Evolutionary conservation across 768 basidiomycete genomes (phyloP).

Genomic region (Xerocomellus chrysenteron): DNA sequence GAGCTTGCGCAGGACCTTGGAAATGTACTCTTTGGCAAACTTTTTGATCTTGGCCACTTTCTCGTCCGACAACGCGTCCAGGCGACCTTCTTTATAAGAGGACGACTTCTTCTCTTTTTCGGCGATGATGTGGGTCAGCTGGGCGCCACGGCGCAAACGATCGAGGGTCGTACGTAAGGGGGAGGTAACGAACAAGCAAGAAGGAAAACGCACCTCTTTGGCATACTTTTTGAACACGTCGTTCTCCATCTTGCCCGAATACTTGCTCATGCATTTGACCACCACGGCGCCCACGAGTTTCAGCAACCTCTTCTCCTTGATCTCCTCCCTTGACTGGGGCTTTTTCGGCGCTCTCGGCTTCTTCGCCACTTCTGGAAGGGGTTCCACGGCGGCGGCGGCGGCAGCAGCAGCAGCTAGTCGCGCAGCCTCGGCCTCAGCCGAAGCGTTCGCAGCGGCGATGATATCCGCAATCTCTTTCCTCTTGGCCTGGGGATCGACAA

Average conservation of each 20-base stretch:
- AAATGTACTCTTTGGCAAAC: slow-evolving; percentile 88
- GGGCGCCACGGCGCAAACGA: not conserved
- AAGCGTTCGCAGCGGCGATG: slow-evolving; percentile 42
- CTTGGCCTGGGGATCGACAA: slow-evolving; percentile 2
- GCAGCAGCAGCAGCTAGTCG: slow-evolving; percentile 23
- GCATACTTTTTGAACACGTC: slow-evolving; percentile 94
- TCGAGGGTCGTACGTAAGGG: not conserved
- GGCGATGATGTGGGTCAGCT: slow-evolving; percentile 86
- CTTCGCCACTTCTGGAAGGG: slow-evolving; percentile 14
- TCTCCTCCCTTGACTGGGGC: slow-evolving; percentile 46
- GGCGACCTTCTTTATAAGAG: slow-evolving; percentile 67
- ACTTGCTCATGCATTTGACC: slow-evolving; percentile 91
- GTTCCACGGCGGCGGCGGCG: not conserved
- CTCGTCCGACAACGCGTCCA: slow-evolving; percentile 81
- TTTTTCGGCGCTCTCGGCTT: slow-evolving; percentile 38
- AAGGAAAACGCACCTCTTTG: slow-evolving; percentile 66
- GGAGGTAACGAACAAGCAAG: not conserved
- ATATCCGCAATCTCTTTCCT: slow-evolving; percentile 37
- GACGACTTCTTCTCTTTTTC: slow-evolving; percentile 94
- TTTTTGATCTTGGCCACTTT: slow-evolving; percentile 88
- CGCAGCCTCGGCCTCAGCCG: slow-evolving; percentile 34
- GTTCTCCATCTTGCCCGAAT: slow-evolving; percentile 67
- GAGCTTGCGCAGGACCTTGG: slow-evolving; percentile 70
- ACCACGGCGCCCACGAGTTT: slow-evolving; percentile 89
- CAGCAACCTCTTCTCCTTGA: slow-evolving; percentile 78